Conservation (phyloP, 805 yeast species). For the Wickerhamiella cacticola region DNA sequence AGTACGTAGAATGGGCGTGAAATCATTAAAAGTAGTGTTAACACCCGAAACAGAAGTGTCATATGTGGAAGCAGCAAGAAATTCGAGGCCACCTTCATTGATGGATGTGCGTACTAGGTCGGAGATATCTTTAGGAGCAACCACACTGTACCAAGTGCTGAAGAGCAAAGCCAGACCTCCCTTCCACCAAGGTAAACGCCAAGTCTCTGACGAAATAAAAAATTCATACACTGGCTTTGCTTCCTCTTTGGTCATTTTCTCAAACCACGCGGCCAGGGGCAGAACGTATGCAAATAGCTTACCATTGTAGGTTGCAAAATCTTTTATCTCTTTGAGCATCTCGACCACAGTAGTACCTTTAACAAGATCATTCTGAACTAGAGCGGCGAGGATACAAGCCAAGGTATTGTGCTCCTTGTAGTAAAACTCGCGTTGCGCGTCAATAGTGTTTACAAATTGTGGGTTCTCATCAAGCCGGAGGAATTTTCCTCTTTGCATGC, state of each 20-base stretch:
- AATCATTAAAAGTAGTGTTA: constrained; percentile 20
- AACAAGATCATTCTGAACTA: constrained; percentile 32
- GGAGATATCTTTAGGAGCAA: constrained; percentile 18
- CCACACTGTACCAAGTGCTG: constrained; percentile 10
- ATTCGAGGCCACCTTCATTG: constrained; percentile 31
- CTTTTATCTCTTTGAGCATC: constrained; percentile 37
- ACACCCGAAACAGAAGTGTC: constrained; percentile 22
- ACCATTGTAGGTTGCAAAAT: constrained; percentile 48
- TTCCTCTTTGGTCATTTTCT: neutral
- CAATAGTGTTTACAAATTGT: constrained; percentile 38
- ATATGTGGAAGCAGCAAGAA: constrained; percentile 29
- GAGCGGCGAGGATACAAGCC: constrained; percentile 51
- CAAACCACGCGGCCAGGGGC: constrained; percentile 33
- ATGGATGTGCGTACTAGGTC: constrained; percentile 24
- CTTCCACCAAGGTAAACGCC: constrained; percentile 25
- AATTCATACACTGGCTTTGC: constrained; percentile 8
- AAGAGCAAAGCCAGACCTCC: constrained; percentile 23
- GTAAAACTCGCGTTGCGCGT: constrained; percentile 50
- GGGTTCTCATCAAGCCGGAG: constrained; percentile 38
- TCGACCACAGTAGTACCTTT: constrained; percentile 31
- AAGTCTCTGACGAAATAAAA: constrained; percentile 9
- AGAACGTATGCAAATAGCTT: constrained; percentile 47
- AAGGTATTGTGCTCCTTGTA: constrained; percentile 57
- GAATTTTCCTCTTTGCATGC: constrained; percentile 39
- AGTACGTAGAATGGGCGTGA: constrained; percentile 21